Evolutionary conservation across 208 protist species (phyloP), one percentile per base, ranked within the genome.

Genomic region (Leptomonas pyrrhocoris): DNA sequence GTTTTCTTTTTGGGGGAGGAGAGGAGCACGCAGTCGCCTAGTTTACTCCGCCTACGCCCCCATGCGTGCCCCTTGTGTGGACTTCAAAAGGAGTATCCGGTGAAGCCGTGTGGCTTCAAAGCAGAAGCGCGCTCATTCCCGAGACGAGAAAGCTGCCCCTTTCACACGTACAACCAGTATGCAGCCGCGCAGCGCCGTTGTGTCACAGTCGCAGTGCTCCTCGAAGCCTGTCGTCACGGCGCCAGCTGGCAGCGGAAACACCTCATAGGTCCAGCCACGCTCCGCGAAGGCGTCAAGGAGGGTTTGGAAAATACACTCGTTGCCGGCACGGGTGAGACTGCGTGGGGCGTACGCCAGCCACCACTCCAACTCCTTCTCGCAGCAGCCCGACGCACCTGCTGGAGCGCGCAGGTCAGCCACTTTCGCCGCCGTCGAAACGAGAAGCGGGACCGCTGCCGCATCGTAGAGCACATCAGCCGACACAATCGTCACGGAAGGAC

Each of bases 381-480:
- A 19, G 1, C 16, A 21, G 11, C 9, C 40, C 19, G 36, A 5
- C 34, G 9, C 34, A 13, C 18, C 18, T 9, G 42, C 28, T 7
- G 43, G 4, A 7, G 0, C n/a, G 3, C 53, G 23, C 6, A 34
- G 21, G 15, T 25, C 40, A 28, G 57, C 59, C 8, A 81, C 48
- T 0, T 15, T 18, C 0, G 28, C 28, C 12, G 77, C 80, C 1
- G 80, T 85, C 21, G 53, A 45, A 30, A 85, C 55, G 7, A 85
- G 63, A 31, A 79, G 67, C 27, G 75, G 73, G 21, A 85, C 58
- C 16, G 72, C 75, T 12, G 62, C 70, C 1, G 36, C 21, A 36
- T 67, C 62, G 66, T 85, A 85, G 28, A 85, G 51, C 2, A 85
- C 75, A 36, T 85, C 80, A 0, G 80, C 80, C n/a, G 80, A 71